A percentile compares a stretch with the other conserved stretches of the same genome.
phyloP scores from a whole-genome alignment of 176 grass and related monocot species.

The Typha latifolia region DNA sequence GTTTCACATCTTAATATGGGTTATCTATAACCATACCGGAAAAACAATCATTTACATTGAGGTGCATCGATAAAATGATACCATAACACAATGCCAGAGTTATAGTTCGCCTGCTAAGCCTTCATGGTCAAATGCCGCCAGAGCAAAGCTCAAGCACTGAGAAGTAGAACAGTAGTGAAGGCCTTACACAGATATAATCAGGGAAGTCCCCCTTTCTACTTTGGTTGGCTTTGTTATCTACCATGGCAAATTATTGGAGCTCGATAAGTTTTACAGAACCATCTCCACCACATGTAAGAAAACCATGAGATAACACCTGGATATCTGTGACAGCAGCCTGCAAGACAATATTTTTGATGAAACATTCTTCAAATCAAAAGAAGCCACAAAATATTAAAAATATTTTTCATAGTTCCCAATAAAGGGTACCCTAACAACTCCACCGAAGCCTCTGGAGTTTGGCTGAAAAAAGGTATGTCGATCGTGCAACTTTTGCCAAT shows the following conservation, averaged over 20 bases:
- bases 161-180: background rate
- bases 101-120: background rate
- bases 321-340: conserved; percentile 91
- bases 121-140: background rate
- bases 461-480: conserved; percentile 95
- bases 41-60: too few species aligned
- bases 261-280: conserved; percentile 79
- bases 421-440: conserved; percentile 69
- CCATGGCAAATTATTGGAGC: conserved; percentile 34
- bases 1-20: too few species aligned
- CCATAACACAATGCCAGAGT: background rate
- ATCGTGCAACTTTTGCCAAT: conserved; percentile 92
- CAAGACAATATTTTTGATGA: conserved; percentile 16
- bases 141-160: background rate
- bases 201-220: background rate
- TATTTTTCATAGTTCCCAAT: background rate
- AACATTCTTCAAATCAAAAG: conserved; percentile 16
- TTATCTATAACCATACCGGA: too few species aligned
- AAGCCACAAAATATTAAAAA: background rate
- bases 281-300: conserved; percentile 85
- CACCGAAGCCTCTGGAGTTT: conserved; percentile 77
- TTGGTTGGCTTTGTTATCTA: conserved; percentile 21
- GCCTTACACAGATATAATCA: too few species aligned
- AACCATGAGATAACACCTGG: conserved; percentile 65
- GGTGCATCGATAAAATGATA: background rate